Evolutionary conservation across 495 filamentous ascomycete species (phyloP).

Genomic region (Penicillium lividum): DNA sequence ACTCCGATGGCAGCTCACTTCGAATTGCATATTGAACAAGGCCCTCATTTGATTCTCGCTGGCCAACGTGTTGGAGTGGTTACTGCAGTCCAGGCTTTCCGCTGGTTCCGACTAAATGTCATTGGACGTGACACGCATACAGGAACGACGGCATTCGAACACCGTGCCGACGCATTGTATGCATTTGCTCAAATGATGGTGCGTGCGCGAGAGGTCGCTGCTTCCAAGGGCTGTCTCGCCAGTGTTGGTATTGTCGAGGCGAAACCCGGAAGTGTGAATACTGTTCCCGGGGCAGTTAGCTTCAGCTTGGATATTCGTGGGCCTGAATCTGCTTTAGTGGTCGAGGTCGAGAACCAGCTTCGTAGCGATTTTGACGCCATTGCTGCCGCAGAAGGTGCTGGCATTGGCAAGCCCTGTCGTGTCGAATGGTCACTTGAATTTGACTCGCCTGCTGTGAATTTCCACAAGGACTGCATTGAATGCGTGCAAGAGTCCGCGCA

Average conservation of each 20-base stretch:
- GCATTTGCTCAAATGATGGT: conserved; percentile 69
- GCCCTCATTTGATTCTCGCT: conserved; percentile 64
- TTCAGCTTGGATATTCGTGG: conserved; percentile 75
- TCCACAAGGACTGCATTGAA: conserved; percentile 69
- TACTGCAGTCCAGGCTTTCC: conserved; percentile 64
- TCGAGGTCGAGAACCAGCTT: conserved; percentile 56
- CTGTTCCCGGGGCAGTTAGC: conserved; percentile 67
- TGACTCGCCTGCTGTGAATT: conserved; percentile 64
- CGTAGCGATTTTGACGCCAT: conserved; percentile 57
- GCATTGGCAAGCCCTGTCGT: conserved; percentile 53
- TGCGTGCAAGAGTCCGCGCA: conserved; percentile 64
- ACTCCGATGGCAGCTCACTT: conserved; percentile 79
- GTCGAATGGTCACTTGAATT: conserved; percentile 63
- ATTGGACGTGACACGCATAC: conserved; percentile 70
- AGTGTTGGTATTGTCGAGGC: conserved; percentile 71
- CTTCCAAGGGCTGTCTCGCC: conserved; percentile 56
- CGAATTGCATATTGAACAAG: conserved; percentile 84
- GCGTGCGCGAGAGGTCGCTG: conserved; percentile 62
- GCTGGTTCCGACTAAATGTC: conserved; percentile 70
- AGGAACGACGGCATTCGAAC: conserved; percentile 68
- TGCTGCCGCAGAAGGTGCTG: conserved; percentile 52
- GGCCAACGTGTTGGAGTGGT: conserved; percentile 69
- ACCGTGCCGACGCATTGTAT: conserved; percentile 64
- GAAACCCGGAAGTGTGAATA: conserved; percentile 71
- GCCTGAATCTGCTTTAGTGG: conserved; percentile 56